Base-by-base conservation (phyloP, 345 rosid genomes). In the Camelina hispida region DNA sequence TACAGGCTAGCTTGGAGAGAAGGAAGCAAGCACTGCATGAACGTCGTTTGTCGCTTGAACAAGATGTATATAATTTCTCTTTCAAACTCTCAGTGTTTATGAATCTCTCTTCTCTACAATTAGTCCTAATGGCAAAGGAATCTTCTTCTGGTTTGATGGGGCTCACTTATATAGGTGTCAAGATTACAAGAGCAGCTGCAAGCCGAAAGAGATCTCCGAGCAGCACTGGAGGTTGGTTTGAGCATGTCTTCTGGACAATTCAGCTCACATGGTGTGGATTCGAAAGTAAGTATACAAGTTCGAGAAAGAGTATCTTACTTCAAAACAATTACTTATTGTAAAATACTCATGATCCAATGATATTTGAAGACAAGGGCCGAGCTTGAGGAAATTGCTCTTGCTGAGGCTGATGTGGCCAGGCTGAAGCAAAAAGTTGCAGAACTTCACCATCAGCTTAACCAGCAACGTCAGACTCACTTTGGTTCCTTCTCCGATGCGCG, bases 361-460 rank as follows among this genome's bases (percentile, higher is more conserved):
- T 81, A 79, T 85, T 73, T 84, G 84, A 82, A 95, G 99, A 95
- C 98, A 64, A 90, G 93, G 89, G 96, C 94, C 25, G 99, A 95
- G 88, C 98, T 95, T 38, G 98, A 95, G 87, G 99, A 95, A 87
- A 95, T 95, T 81, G 98, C 99, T 81, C 93, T 92, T 77, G 99
- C 99, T 50, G 99, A 95, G 87, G 98, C 96, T 32, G 98, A 95
- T 83, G 99, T 95, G 74, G 97, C 98, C 78, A 88, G 98, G 82
- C 83, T 95, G 82, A 95, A 95, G 84, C 98, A 95, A 80, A 95
- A 95, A 81, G 98, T 95, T 81, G 97, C 97, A 17, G 99, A 95
- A 83, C 97, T 95, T 69, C 98, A 95, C 75, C 96, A 90, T 72
- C 99, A 95, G 78, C 96, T 95, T 77, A 95, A 85, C 85, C 99